phyloP scores from a whole-genome alignment of 2,329 filamentous ascomycete species.

The Penicillium sp. region DNA sequence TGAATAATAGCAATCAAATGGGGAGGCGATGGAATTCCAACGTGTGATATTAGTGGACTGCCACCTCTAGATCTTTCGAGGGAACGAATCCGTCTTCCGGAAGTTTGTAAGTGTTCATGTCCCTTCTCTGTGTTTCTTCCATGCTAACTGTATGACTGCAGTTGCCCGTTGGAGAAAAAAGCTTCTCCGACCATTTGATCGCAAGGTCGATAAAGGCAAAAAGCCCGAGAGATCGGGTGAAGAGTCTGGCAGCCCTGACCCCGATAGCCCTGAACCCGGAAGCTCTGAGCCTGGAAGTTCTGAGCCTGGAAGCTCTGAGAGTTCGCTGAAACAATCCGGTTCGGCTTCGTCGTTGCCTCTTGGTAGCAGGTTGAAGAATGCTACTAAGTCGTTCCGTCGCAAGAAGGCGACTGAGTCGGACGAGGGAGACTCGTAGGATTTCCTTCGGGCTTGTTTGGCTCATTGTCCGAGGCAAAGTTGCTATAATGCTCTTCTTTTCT shows the following conservation, averaged over 20 bases:
- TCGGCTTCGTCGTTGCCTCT: neutral
- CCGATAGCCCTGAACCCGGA: too few relatives aligned
- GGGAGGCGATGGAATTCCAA: neutral
- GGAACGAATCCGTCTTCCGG: neutral
- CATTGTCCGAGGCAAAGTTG: too few relatives aligned
- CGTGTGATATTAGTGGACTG: neutral
- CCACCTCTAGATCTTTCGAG: neutral
- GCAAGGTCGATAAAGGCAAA: neutral
- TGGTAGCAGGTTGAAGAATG: neutral
- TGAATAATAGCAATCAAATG: neutral
- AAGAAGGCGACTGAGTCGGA: neutral
- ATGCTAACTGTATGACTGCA: neutral
- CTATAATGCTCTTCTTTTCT: too few relatives aligned
- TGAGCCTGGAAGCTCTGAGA: neutral
- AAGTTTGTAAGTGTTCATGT: neutral
- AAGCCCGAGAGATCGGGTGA: neutral
- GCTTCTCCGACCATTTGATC: neutral
- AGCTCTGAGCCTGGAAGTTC: neutral
- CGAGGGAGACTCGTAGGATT: neutral
- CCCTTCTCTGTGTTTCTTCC: too few relatives aligned
- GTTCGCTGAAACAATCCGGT: too few relatives aligned
- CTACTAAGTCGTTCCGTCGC: neutral
- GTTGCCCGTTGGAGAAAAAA: neutral
- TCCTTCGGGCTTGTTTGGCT: neutral
- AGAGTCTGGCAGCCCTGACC: neutral